A percentile compares a stretch with the other conserved stretches of the same genome.
phyloP scores from a whole-genome alignment of 2,329 filamentous ascomycete species.

The Claviceps paspali region DNA sequence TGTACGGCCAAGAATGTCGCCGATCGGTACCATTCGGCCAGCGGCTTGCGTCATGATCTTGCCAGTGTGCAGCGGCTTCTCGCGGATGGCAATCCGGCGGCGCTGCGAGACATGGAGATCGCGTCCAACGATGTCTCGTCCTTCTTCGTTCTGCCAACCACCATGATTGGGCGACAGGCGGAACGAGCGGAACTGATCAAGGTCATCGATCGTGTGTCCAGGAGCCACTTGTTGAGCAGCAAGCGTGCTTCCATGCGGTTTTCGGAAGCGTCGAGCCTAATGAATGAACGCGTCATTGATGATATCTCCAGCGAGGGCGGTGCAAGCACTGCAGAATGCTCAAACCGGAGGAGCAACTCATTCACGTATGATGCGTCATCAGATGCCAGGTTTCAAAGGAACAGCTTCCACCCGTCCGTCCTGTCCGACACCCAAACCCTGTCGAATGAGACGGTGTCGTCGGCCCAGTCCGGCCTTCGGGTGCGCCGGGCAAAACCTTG shows the following conservation, averaged over 20 bases:
- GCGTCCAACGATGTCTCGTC: conserved; percentile 80
- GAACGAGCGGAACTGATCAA: conserved; percentile 56
- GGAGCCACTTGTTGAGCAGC: conserved; percentile 38
- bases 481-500: conserved; percentile 28
- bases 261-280: conserved; percentile 39
- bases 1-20: conserved; percentile 81
- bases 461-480: conserved; percentile 24
- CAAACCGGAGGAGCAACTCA: conserved; percentile 32
- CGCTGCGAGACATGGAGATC: conserved; percentile 59
- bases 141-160: conserved; percentile 72
- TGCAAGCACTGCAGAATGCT: conserved; percentile 40
- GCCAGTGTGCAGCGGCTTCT: conserved; percentile 58
- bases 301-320: conserved; percentile 43
- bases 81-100: conserved; percentile 55
- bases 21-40: conserved; percentile 80
- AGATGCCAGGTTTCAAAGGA: conserved; percentile 25
- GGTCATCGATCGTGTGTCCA: conserved; percentile 63
- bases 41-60: conserved; percentile 72
- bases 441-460: conserved; percentile 32
- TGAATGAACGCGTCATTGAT: conserved; percentile 32
- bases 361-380: conserved; percentile 29
- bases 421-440: conserved; percentile 25
- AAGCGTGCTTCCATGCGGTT: conserved; percentile 28
- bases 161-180: conserved; percentile 63
- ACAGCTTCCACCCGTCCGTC: conserved; percentile 24